Percentiles rank a stretch among this genome's conserved stretches.
Conservation (phyloP, 805 yeast genomes). For the Candida ipomoeae region DNA sequence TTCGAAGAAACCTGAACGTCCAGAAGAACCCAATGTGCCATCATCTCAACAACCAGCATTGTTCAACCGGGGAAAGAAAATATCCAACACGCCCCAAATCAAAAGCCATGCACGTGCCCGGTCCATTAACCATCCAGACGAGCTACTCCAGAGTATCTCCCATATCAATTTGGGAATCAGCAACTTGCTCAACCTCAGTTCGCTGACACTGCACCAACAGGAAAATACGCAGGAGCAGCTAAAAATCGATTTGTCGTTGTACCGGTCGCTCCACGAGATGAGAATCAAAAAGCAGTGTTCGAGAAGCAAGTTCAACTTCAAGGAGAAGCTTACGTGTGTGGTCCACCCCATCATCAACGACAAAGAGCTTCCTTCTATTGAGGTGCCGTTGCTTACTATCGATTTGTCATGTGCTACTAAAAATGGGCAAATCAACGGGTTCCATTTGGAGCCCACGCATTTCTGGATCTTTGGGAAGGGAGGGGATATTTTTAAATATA, state of each 20-base stretch:
- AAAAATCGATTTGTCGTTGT: slow-evolving; percentile 29
- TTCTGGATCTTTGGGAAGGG: slow-evolving; percentile 39
- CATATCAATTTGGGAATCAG: slow-evolving; percentile 17
- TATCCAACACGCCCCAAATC: not conserved
- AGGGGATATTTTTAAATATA: slow-evolving; percentile 38
- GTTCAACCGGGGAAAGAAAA: not conserved
- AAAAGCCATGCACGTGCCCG: slow-evolving; percentile 8
- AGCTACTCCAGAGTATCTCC: slow-evolving; percentile 8
- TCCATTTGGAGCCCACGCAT: slow-evolving; percentile 24
- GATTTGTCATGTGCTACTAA: slow-evolving; percentile 31
- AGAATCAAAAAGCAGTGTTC: slow-evolving; percentile 33
- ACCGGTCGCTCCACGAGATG: slow-evolving; percentile 32
- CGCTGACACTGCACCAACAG: slow-evolving; percentile 6
- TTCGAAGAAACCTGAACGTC: not conserved
- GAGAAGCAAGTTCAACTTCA: slow-evolving; percentile 13
- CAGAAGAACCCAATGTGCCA: not conserved
- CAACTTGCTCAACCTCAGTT: slow-evolving; percentile 11
- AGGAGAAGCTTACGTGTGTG: slow-evolving; percentile 19
- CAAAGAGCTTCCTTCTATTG: slow-evolving; percentile 36
- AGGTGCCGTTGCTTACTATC: slow-evolving; percentile 30
- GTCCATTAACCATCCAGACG: slow-evolving; percentile 12
- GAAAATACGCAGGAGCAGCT: slow-evolving; percentile 19
- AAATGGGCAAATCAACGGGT: slow-evolving; percentile 35
- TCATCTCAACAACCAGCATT: not conserved
- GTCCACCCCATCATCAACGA: slow-evolving; percentile 38